phyloP scores from a whole-genome alignment of 129 eudicot species.

The Flaveria linearis region DNA sequence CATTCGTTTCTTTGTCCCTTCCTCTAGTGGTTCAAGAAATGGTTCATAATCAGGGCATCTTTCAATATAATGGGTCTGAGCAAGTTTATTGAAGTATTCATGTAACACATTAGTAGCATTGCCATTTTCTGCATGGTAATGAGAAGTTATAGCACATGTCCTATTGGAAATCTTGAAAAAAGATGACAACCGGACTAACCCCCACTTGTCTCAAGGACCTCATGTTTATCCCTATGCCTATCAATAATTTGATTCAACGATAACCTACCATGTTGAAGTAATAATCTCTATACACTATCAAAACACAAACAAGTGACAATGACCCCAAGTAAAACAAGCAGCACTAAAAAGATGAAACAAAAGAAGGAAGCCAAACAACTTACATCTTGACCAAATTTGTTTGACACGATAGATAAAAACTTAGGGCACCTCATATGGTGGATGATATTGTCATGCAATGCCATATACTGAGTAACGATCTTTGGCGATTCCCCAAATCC shows the following conservation, averaged over 20 bases:
- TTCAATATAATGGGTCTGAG: constrained; percentile 64
- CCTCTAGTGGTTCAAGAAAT: constrained; percentile 59
- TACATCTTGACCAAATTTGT: constrained; percentile 74
- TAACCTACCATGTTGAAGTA: constrained; percentile 90
- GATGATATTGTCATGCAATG: constrained; percentile 66
- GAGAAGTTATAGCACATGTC: constrained; percentile 15
- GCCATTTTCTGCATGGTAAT: constrained; percentile 42
- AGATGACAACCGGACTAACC: constrained; percentile 34
- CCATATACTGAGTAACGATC: constrained; percentile 75
- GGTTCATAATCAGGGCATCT: constrained; percentile 95
- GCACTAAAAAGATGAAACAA: background rate
- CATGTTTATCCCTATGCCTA: constrained; percentile 51
- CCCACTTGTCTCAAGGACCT: constrained; percentile 27
- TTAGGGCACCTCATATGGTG: constrained; percentile 86
- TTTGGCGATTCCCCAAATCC: constrained; percentile 59
- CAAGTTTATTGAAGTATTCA: constrained; percentile 62
- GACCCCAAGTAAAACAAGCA: constrained; percentile 3
- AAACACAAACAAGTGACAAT: constrained; percentile 3
- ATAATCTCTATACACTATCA: constrained; percentile 61
- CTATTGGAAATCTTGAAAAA: background rate
- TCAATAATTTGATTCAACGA: constrained; percentile 70
- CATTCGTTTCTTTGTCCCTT: constrained; percentile 60
- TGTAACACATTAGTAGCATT: constrained; percentile 38
- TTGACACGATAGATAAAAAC: constrained; percentile 59
- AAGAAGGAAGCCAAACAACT: constrained; percentile 26